Conservation (phyloP, 768 basidiomycete species). For the Lenzites betulinus region DNA sequence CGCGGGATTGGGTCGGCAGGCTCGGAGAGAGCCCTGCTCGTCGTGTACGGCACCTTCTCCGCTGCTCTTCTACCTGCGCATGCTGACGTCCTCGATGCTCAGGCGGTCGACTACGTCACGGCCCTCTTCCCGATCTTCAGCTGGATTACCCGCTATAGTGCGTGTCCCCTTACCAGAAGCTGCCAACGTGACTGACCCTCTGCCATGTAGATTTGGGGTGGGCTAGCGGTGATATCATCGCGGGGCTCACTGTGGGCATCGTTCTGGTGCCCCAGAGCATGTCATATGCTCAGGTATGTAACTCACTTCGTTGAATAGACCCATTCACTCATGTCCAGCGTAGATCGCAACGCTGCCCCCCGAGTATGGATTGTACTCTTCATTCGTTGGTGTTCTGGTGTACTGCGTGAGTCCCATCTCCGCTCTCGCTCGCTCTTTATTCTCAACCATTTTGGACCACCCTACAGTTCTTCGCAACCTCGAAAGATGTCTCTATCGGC, state of each 20-base stretch:
- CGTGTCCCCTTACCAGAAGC: constrained; percentile 27
- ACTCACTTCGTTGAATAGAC: not conserved
- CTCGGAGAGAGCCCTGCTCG: constrained; percentile 46
- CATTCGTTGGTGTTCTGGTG: constrained; percentile 81
- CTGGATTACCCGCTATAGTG: constrained; percentile 88
- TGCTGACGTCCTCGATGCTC: constrained; percentile 13
- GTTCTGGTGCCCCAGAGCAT: constrained; percentile 92
- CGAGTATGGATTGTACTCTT: constrained; percentile 91
- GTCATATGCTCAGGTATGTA: constrained; percentile 76
- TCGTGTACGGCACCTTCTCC: constrained; percentile 10
- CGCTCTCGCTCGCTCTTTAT: not conserved
- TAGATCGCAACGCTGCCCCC: constrained; percentile 81
- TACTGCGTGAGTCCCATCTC: constrained; percentile 63
- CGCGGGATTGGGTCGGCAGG: constrained; percentile 50
- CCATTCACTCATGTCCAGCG: not conserved
- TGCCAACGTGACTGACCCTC: not conserved
- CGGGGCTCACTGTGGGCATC: constrained; percentile 90
- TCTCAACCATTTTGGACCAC: not conserved
- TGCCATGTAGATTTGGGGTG: constrained; percentile 50
- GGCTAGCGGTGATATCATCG: constrained; percentile 85
- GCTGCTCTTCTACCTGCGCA: not conserved
- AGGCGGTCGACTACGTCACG: constrained; percentile 63
- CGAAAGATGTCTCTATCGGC: constrained; percentile 96
- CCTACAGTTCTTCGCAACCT: constrained; percentile 86
- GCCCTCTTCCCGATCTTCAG: constrained; percentile 83